Evolutionary conservation across 805 yeast species (phyloP), one percentile per base, ranked within the genome.

Genomic region (Zygoascus ofunaensis): DNA sequence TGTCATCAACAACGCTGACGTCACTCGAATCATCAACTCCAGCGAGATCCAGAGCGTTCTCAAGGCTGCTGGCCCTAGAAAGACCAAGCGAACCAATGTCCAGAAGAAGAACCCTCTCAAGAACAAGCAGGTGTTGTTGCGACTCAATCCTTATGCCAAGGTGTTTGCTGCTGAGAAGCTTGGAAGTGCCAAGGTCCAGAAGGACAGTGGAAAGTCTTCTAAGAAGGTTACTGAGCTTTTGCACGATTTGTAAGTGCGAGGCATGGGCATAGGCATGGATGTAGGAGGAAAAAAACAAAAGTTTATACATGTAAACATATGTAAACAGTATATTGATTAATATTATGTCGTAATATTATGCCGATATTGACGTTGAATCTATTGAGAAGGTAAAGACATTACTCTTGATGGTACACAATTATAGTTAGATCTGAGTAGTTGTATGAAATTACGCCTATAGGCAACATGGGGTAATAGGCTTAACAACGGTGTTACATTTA

Each of bases 81-180:
- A 81, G 68, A 89, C 85, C 72, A 87, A 89, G 89, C 84, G 94
- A 73, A 70, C 87, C 58, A 87, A 84, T 80, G 94, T 86, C 70
- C 80, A 81, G 73, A 92, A 92, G 96, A 89, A 87, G 90, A 90
- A 86, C 89, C 94, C 96, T 73, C 82, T 87, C 71, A 90, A 87
- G 92, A 92, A 92, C 97, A 89, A 87, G 82, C 95, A 87, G 77
- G 90, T 89, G 65, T 74, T 87, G 70, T 81, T 87, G 72, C 87
- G 97, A 80, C 83, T 92, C 73, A 92, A 92, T 95, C 99, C 99
- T 61, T 92, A 92, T 82, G 97, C 98, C 64, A 87, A 86, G 83
- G 94, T 90, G 63, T 90, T 80, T 76, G 67, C 95, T 64, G 87
- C 83, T 71, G 80, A 87, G 77, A 86, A 86, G 75, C 75, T 82